Base-by-base conservation (phyloP, 2,329 filamentous ascomycete genomes). In the Cordyceps fumosorosea region DNA sequence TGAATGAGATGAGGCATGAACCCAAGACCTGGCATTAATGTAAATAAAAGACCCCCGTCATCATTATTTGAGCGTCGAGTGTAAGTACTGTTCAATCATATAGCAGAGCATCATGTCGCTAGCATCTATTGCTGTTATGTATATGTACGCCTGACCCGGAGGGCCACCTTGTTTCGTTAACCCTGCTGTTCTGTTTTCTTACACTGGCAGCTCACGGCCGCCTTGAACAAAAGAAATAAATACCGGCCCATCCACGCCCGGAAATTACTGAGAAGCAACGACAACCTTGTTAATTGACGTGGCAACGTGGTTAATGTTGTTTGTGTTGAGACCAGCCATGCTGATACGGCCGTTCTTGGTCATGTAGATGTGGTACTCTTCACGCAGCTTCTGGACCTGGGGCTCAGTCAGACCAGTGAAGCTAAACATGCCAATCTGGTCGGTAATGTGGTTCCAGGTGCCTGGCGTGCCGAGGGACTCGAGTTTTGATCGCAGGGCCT, bases 371-470 rank as follows among this genome's bases (percentile, higher is more conserved):
- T 95, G 90, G 64, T 81, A 84, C 56, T 90, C 84, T 64, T 85
- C 80, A 58, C 88, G 83, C 65, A 95, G 78, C 77, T 85, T 86
- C 68, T 83, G 68, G 8, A 93, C 90, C 73, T 95, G 90, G 65
- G 84, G 73, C 77, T 92, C 89, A 14, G 75, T 84, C 73, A 96
- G 77, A 14, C 91, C 91, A 0, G 91, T 96, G 75, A 96, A 99
- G 75, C 89, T 93, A 80, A 99, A 99, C 95, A 99, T 99, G 79
- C 95, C 95, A 73, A 99, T 99, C 83, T 99, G 95, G 70, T 96
- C 90, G 18, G 93, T 97, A 74, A 99, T 96, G 78, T 99, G 95
- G 72, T 93, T 91, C 95, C 95, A 99, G 16, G 84, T 89, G 37
- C 93, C 93, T 0, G 93, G 93, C 0, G 95, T 97, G 34, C 85